Base-by-base conservation (phyloP, 495 filamentous ascomycete genomes). In the Podospora tetraspora region DNA sequence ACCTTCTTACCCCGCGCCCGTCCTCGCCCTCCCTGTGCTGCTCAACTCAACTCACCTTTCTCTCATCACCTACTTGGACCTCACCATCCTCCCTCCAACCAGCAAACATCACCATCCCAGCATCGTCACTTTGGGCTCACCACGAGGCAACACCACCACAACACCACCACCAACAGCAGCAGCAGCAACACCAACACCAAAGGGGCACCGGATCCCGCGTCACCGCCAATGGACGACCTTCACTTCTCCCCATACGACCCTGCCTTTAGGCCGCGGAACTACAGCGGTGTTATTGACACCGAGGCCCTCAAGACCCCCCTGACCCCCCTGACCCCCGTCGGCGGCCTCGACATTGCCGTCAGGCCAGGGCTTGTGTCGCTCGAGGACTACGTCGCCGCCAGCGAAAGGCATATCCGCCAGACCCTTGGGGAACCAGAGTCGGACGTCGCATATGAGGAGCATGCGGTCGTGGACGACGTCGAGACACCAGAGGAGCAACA, bases 401-500 rank as follows among this genome's bases (percentile, higher is more conserved):
- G 23, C 56, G 24, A 24, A 27, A 34, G 16, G 60, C 19, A 27
- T 23, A 37, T 21, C 12, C 52, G 10, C 11, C 57, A 62, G 21
- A 65, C 66, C 27, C n/a, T 37, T n/a, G 32, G 52, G 12, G 27
- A 52, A 19, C 43, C 43, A 52, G 16, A 52, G 19, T 19, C 43
- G 29, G 67, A 57, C 52, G 68, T n/a, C 62, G 56, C 57, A 9
- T 66, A 68, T 24, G 67, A 70, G 62, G 69, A 75, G 32, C 76
- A 78, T 56, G 73, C 79, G 11, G 74, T 74, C 21, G 62, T 30
- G 52, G 78, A 74, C 4, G 71, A 77, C 24, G 21, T 56, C 27
- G 71, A 76, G 63, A 79, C 78, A 12, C 66, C 70, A 3, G 75
- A 74, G 57, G 76, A 79, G 63, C 69, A 63, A 62, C 69, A 70